Evolutionary conservation across 2,329 filamentous ascomycete species (phyloP), one percentile per base, ranked within the genome.

Genomic region (Fusarium guadeloupense): DNA sequence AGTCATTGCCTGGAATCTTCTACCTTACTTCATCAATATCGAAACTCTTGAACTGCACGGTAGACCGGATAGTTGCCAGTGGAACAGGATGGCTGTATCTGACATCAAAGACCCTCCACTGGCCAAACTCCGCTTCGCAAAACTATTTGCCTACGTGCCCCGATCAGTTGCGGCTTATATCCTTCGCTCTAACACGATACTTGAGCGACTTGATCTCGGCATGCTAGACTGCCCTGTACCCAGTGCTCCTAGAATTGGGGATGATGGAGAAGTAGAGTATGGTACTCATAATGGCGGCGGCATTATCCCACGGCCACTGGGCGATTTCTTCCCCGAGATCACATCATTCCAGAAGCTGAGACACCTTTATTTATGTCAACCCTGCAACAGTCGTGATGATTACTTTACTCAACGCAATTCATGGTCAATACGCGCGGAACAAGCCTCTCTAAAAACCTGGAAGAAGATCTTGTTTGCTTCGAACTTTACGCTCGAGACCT

Each of bases 131-230:
- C 51, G 28, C 1, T 57, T 51, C n/a, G 53, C 41, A 6, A 68
- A 57, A 9, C 37, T 68, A 6, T 55, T 39, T 21, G 56, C 17
- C 1, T 64, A 65, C 5, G 41, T 68, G 6, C 62, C 65, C 0
- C 45, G 23, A 9, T 1, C 9, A 2, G 23, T 57, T 30, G 20
- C 31, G 4, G 4, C 23, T 4, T 68, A 56, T 33, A 8, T 65
- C 9, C 51, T 62, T 1, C 17, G 19, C n/a, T 59, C 59, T 2
- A 33, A 23, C 3, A 1, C 6, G 1, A 51, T 26, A 0, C 43
- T 68, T 0, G 37, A 68, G 4, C 39, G 51, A 1, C 4, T 68
- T 1, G 65, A 68, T 8, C 51, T 68, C 4, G 62, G 57, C 1
- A 25, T 68, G 9, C 9, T 68, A 1, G 51, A 60, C n/a, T 12